A percentile compares a stretch with the other conserved stretches of the same genome.
Evolutionary conservation across 371 early-diverging fungal genomes (phyloP).

Genomic region (Batrachochytrium dendrobatidis): DNA sequence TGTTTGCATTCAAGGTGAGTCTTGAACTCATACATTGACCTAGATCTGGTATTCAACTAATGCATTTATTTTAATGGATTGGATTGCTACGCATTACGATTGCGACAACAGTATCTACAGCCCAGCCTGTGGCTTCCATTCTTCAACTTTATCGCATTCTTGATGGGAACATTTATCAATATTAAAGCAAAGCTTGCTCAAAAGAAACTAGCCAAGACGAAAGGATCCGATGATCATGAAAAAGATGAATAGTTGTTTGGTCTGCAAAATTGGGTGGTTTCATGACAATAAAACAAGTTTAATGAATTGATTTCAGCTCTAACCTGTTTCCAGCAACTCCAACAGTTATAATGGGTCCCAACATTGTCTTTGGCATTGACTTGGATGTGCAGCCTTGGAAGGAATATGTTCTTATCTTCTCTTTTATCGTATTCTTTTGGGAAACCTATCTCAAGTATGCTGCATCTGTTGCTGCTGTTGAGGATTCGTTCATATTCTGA

Average conservation of each 20-base stretch:
- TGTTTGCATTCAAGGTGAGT: background rate
- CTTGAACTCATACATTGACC: background rate
- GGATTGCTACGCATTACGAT: too few species aligned
- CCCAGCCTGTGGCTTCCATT: background rate
- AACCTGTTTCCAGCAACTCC: too few species aligned
- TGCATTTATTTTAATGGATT: background rate
- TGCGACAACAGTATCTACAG: background rate
- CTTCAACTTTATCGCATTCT: background rate
- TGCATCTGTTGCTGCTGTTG: background rate
- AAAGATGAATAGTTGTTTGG: too few species aligned
- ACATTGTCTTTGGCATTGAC: background rate
- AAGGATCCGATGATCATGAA: too few species aligned
- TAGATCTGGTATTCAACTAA: background rate
- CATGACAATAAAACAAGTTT: too few species aligned
- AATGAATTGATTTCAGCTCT: too few species aligned
- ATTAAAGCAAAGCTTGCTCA: background rate
- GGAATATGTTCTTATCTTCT: conserved; percentile 61
- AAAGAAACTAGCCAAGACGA: background rate
- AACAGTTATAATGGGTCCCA: too few species aligned
- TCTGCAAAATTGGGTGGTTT: too few species aligned
- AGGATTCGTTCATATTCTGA: background rate
- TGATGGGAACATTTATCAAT: background rate
- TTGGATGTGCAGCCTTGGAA: conserved; percentile 38
- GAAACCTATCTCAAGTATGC: conserved; percentile 58
- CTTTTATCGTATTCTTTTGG: conserved; percentile 54